Evolutionary conservation across 495 filamentous ascomycete genomes (phyloP).

Genomic region (Aspergillus heteromorphus): DNA sequence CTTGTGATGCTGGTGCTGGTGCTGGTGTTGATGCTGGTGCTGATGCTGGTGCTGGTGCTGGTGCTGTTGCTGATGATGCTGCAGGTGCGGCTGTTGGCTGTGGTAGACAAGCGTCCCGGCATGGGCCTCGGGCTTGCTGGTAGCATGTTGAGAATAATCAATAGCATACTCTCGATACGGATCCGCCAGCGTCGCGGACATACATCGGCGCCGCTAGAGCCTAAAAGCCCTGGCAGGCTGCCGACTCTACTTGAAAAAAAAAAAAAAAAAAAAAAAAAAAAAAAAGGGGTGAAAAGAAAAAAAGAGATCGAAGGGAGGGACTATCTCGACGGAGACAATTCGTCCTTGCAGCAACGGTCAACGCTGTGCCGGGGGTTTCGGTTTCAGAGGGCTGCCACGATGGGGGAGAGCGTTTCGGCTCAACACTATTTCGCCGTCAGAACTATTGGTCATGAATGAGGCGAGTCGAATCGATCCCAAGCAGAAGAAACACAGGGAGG

Average conservation of each 20-base stretch:
- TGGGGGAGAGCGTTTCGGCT: not conserved
- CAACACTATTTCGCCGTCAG: conserved; percentile 12
- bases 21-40: conserved; percentile 26
- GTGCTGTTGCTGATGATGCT: conserved; percentile 27
- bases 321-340: not conserved
- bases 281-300: not conserved
- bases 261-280: conserved; percentile 1
- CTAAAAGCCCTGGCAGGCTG: conserved; percentile 32
- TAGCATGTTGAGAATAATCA: conserved; percentile 32
- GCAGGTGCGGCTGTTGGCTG: conserved; percentile 23
- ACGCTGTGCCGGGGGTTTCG: conserved; percentile 4
- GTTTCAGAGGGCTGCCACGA: not conserved
- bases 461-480: conserved; percentile 1
- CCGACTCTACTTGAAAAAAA: conserved; percentile 7
- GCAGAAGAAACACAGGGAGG: not conserved
- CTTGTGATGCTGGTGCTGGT: conserved; percentile 27
- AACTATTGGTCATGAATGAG: not conserved
- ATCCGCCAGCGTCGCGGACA: conserved; percentile 39
- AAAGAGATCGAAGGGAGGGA: not conserved
- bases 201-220: conserved; percentile 40
- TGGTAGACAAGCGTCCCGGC: conserved; percentile 32
- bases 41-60: conserved; percentile 25
- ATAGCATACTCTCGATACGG: conserved; percentile 39
- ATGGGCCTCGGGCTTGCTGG: conserved; percentile 30
- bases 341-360: not conserved